Evolutionary conservation across 441 rosid genomes (phyloP), one percentile per base, ranked within the genome.

Genomic region (Theobroma grandiflorum): DNA sequence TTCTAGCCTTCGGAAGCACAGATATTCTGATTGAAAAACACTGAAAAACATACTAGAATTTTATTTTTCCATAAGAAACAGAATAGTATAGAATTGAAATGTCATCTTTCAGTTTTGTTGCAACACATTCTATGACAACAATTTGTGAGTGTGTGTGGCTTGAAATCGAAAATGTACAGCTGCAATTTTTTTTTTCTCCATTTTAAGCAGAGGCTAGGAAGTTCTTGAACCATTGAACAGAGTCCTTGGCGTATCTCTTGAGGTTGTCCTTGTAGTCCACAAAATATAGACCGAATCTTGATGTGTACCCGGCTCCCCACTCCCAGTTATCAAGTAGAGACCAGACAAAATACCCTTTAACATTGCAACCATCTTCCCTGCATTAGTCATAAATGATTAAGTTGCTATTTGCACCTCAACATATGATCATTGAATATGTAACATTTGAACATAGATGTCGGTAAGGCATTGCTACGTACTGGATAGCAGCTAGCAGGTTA

Each of bases 311-410:
- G 3, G 95, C 94, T 35, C 86, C 83, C 99, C 98, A 97, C 81
- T 97, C 99, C 98, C 98, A 97, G 14, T 95, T 95, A 75, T 97
- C 98, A 81, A 94, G 74, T 33, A 97, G 68, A 6, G 99, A 92
- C 98, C 98, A 97, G 22, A 76, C 97, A 66, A 97, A 97, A 83
- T 97, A 95, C 40, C 98, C 99, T 86, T 91, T 92, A 78, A 97
- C 98, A 79, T 97, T 97, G 87, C 99, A 97, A 8, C 98, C 98
- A 82, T 97, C 99, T 75, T 92, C 98, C 83, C 95, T 93, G 97
- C 75, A 80, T 70, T 18, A 45, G 4, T 67, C 82, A 79, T 57
- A 74, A 47, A 65, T 8, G 9, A 26, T 26, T 61, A 47, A 75
- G 52, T 53, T 78, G 52, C n/a, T n/a, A 43, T 22, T 10, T 55